Evolutionary conservation across 768 basidiomycete species (phyloP), one percentile per base, ranked within the genome.

Genomic region (Candolleomyces eurysporus): DNA sequence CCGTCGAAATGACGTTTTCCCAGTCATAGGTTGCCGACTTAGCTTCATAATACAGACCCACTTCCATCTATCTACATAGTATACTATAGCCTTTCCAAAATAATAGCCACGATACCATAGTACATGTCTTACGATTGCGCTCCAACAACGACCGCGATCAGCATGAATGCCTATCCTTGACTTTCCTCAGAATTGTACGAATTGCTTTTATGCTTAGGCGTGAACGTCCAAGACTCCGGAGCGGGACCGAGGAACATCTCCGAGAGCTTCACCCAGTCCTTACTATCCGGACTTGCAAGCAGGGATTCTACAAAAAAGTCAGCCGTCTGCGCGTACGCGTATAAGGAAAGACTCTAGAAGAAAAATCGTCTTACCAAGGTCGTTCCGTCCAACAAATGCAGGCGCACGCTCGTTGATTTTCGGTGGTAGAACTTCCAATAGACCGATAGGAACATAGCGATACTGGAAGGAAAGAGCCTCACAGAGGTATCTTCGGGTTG

Each of bases 401-500:
- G 94, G 93, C 0, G 96, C 87, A 11, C 97, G 86, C 60, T 98
- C 96, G 70, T 98, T 98, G 65, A 99, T 86, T 61, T 82, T 81
- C 3, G 81, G 84, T 0, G 96, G 95, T 26, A 95, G 76, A 0
- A 70, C 76, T 71, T 99, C 96, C 19, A 98, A 83, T 7, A 99
- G 77, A 0, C 97, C 97, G 51, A 98, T 89, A 7, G 97, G 97
- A 51, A 98, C 78, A 70, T 99, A 99, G 49, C 97, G 92, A 72
- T 96, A 90, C 68, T 95, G 93, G 82, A 98, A 99, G 0, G 94
- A 96, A 2, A 99, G 80, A 0, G 94, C 89, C 76, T 98, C 97
- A 71, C 93, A 96, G 13, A 98, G 85, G 76, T 96, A 99, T 59
- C 97, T 83, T 26, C 97, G 84, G 0, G 95, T 90, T 10, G 91